Conservation (phyloP, 352 stramenopile genomes). For the Phytophthora rubi region DNA sequence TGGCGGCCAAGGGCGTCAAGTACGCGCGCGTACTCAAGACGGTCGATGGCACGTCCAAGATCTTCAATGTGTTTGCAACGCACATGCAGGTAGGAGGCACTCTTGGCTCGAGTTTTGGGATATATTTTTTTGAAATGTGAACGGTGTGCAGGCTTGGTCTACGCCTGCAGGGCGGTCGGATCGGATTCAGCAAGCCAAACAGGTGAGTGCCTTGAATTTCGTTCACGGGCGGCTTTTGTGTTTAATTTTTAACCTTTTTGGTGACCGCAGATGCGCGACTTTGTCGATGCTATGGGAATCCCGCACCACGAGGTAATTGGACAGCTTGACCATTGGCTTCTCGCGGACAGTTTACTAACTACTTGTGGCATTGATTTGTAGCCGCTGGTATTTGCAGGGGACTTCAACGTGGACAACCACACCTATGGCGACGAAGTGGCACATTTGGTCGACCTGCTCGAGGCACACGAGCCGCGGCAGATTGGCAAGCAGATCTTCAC, state of each 20-base stretch:
- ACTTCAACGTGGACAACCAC: slow-evolving; percentile 89
- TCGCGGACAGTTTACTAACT: not conserved
- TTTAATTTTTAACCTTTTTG: not conserved
- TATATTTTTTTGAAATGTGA: not conserved
- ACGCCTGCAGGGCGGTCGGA: slow-evolving; percentile 64
- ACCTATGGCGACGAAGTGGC: slow-evolving; percentile 76
- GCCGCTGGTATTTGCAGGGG: slow-evolving; percentile 80
- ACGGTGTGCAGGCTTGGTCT: slow-evolving; percentile 67
- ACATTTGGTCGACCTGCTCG: slow-evolving; percentile 63
- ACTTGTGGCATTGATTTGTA: slow-evolving; percentile 15
- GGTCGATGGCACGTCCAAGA: slow-evolving; percentile 51
- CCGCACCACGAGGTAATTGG: slow-evolving; percentile 57
- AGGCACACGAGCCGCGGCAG: slow-evolving; percentile 48
- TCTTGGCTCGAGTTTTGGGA: not conserved
- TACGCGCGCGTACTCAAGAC: slow-evolving; percentile 81
- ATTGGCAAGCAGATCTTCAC: slow-evolving; percentile 72
- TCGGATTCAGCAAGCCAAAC: slow-evolving; percentile 70
- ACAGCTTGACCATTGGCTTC: not conserved
- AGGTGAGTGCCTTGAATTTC: slow-evolving; percentile 38
- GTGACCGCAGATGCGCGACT: slow-evolving; percentile 54
- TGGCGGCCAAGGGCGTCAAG: slow-evolving; percentile 86
- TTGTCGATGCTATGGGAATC: slow-evolving; percentile 69
- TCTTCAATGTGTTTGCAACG: slow-evolving; percentile 87
- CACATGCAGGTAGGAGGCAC: slow-evolving; percentile 71
- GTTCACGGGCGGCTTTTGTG: not conserved